Conservation (phyloP, 441 rosid species). For the Populus tomentosa region DNA sequence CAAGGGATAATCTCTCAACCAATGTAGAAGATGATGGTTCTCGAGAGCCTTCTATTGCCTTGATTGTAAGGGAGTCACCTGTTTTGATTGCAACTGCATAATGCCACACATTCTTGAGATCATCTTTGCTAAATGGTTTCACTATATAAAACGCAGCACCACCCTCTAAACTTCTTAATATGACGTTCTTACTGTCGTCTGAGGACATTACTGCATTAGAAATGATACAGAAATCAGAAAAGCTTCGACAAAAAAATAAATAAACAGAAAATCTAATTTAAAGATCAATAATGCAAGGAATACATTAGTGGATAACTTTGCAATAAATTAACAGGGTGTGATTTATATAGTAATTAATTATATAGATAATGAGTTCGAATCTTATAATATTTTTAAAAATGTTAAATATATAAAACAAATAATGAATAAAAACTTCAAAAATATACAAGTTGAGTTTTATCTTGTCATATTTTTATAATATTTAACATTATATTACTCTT, state of each 20-base stretch:
- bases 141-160: slow-evolving; percentile 40
- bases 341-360: neutral
- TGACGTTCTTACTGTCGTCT: slow-evolving; percentile 36
- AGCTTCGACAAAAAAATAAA: neutral
- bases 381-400: too few relatives aligned
- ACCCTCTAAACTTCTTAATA: slow-evolving; percentile 36
- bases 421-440: neutral
- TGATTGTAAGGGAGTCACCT: slow-evolving; percentile 17
- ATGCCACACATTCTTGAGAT: slow-evolving; percentile 50
- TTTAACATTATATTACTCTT: too few relatives aligned
- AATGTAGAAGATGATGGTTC: neutral
- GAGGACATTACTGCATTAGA: slow-evolving; percentile 57
- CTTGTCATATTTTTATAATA: neutral
- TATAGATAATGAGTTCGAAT: neutral
- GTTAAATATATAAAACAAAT: neutral
- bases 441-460: neutral
- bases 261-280: too few relatives aligned
- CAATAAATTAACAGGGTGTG: neutral
- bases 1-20: neutral
- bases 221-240: neutral
- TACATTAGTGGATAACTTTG: neutral
- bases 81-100: slow-evolving; percentile 39
- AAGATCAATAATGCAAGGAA: neutral
- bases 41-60: slow-evolving; percentile 10
- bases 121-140: slow-evolving; percentile 24